phyloP scores from a whole-genome alignment of 768 basidiomycete species.

The Collybia sp. region DNA sequence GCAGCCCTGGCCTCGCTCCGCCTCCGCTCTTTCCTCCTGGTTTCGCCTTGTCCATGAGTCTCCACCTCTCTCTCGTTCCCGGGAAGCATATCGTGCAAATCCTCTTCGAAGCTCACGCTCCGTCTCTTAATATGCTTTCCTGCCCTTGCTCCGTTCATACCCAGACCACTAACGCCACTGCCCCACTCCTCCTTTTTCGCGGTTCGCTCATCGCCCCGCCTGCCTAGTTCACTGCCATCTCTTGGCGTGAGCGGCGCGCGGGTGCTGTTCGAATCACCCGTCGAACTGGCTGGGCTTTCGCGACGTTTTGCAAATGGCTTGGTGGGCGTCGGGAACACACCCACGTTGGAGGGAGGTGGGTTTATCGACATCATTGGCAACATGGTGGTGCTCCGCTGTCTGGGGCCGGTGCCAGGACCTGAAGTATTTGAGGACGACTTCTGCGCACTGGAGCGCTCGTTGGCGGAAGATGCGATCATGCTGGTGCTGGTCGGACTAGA shows the following conservation, averaged over 20 bases:
- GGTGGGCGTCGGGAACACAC: conserved; percentile 21
- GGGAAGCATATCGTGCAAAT: conserved; percentile 16
- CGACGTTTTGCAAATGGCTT: conserved; percentile 57
- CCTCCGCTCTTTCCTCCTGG: conserved; percentile 53
- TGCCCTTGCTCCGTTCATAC: conserved; percentile 11
- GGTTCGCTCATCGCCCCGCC: conserved; percentile 7
- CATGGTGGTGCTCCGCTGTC: conserved; percentile 39
- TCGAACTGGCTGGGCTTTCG: conserved; percentile 79
- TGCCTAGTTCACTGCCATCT: conserved; percentile 66
- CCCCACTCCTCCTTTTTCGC: conserved; percentile 21
- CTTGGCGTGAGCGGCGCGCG: conserved; percentile 70
- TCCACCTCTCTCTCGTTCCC: neutral
- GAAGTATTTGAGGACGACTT: no score
- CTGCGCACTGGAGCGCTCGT: neutral
- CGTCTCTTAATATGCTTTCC: conserved; percentile 40
- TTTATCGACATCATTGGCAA: conserved; percentile 23
- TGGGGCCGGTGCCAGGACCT: conserved; percentile 3
- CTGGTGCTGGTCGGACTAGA: neutral
- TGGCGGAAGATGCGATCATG: neutral
- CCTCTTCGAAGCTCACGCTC: conserved; percentile 71
- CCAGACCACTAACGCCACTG: conserved; percentile 30
- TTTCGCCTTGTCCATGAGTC: conserved; percentile 16
- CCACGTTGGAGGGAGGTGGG: conserved; percentile 6
- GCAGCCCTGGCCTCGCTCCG: conserved; percentile 83
- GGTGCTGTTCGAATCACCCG: conserved; percentile 80